Evolutionary conservation across 805 yeast genomes (phyloP), one percentile per base, ranked within the genome.

Genomic region (Candida ulmi): DNA sequence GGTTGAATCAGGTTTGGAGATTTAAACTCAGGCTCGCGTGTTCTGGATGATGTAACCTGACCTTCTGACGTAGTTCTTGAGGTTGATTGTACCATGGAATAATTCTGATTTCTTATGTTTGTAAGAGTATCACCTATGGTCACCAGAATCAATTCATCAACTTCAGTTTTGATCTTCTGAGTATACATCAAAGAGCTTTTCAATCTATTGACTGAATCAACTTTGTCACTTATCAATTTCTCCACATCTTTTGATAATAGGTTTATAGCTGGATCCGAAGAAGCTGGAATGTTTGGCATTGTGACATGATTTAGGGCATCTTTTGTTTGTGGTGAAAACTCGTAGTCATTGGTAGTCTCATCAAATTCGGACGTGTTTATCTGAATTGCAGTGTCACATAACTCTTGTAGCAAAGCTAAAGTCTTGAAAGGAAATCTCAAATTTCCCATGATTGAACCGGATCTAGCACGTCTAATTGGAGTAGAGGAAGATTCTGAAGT

Each of bases 171-270:
- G 36, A 88, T 78, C 50, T 78, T 81, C 46, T 83, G 83, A 17
- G 85, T 79, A 57, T 83, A 88, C 40, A 82, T 77, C 43, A 86
- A 66, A 2, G 87, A 76, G 44, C 88, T 83, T 12, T 86, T 80
- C 39, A 85, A 68, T 52, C 96, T 67, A 15, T 77, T 66, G 16
- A 88, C 71, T 0, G 85, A 71, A 38, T 82, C 87, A 3, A 86
- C 70, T 58, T 90, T 90, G 15, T 73, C 76, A 36, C 68, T 68
- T 1, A 81, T 78, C 18, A 83, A 51, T 0, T 55, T 55, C 44
- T 78, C 75, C 0, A 95, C 84, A 51, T 88, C 95, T 15, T 69
- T 76, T 1, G 82, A 72, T 18, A 88, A 61, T 12, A 74, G 55
- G 34, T 68, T 65, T 11, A 88, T 72, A 0, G 88, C 88, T 2